These are phyloP conservation scores for Capsicum rhomboideum DNA, from an alignment of 257 asterid species.

Conservation along the genomic window DNA sequence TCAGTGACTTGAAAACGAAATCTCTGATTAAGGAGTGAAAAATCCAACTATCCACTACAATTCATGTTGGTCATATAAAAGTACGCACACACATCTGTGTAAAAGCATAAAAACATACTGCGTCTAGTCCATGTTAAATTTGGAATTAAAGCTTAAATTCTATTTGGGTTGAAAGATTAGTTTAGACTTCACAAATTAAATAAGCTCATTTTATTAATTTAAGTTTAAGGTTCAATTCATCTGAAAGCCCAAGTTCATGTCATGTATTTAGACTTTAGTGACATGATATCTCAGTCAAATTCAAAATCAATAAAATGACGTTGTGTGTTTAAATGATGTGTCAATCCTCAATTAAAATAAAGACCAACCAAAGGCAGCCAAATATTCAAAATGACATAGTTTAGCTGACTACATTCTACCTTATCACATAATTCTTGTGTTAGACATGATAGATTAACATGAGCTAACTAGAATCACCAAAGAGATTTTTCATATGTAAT, in stretches of 20 bases:
- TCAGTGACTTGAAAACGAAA: background rate
- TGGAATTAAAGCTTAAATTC: background rate
- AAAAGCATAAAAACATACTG: background rate
- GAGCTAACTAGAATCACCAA: background rate
- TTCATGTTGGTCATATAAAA: background rate
- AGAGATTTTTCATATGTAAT: background rate
- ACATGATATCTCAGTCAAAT: background rate
- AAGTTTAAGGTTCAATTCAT: background rate
- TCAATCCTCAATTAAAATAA: background rate
- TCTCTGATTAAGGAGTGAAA: accelerated
- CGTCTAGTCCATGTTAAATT: background rate
- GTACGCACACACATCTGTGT: background rate
- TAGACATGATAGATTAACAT: background rate
- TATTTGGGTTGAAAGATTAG: background rate
- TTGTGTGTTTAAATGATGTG: background rate
- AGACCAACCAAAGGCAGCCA: background rate
- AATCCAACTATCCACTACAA: no score
- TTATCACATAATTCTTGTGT: background rate
- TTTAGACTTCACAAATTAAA: background rate
- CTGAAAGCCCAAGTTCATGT: background rate
- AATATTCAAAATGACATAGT: background rate
- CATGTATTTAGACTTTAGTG: background rate
- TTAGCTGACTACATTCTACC: no score
- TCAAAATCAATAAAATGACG: background rate
- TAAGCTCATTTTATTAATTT: background rate